phyloP scores from a whole-genome alignment of 2,329 filamentous ascomycete species.

The Stagonosporopsis rhizophila region DNA sequence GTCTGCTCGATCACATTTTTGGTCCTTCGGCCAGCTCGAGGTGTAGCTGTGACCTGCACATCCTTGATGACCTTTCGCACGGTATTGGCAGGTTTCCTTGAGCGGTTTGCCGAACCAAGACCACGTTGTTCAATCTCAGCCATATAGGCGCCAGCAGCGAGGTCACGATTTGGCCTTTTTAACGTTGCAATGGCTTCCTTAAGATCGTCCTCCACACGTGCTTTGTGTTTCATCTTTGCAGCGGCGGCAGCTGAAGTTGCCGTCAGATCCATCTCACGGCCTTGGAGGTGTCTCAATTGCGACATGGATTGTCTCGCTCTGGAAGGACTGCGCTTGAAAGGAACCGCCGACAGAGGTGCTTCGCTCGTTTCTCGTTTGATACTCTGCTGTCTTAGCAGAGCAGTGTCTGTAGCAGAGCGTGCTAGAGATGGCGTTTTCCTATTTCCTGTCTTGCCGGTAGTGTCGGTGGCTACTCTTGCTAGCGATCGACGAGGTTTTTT shows the following conservation, averaged over 20 bases:
- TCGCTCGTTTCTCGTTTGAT: slow-evolving; percentile 76
- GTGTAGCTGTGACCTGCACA: slow-evolving; percentile 54
- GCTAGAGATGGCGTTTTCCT: slow-evolving; percentile 68
- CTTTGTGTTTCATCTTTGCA: slow-evolving; percentile 69
- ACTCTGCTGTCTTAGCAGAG: slow-evolving; percentile 57
- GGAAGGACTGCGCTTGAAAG: slow-evolving; percentile 56
- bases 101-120: slow-evolving; percentile 32
- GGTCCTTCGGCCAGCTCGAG: slow-evolving; percentile 44
- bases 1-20: slow-evolving; percentile 43
- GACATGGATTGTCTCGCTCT: slow-evolving; percentile 46
- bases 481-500: slow-evolving; percentile 61
- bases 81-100: slow-evolving; percentile 38
- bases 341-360: slow-evolving; percentile 58
- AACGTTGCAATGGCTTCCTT: slow-evolving; percentile 76
- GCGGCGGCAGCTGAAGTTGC: slow-evolving; percentile 62
- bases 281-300: slow-evolving; percentile 55
- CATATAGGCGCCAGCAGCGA: slow-evolving; percentile 70
- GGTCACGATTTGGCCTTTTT: slow-evolving; percentile 76
- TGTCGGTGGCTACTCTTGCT: slow-evolving; percentile 67
- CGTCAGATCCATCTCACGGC: slow-evolving; percentile 63
- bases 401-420: slow-evolving; percentile 70
- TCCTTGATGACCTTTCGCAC: slow-evolving; percentile 41
- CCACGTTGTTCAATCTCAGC: slow-evolving; percentile 70
- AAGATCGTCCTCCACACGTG: slow-evolving; percentile 72
- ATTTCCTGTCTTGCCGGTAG: slow-evolving; percentile 59